Percentiles rank a stretch among this genome's conserved stretches.
These are phyloP conservation scores for Fraxinus albicans DNA, from an alignment of 305 asterid genomes.

Conservation along the genomic window DNA sequence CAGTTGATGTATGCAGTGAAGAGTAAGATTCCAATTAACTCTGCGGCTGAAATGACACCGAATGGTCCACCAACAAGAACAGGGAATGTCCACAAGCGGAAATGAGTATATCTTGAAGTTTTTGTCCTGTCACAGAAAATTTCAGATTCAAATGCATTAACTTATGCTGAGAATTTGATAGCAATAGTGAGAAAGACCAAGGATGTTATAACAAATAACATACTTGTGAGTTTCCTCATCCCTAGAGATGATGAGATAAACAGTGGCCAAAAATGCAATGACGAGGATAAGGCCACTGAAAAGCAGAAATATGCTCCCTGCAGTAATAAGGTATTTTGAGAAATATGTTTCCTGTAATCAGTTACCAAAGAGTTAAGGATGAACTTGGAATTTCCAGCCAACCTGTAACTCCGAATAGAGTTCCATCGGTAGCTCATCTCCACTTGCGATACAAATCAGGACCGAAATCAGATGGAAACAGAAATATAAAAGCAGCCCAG, in stretches of 20 bases:
- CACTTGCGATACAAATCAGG: slow-evolving; percentile 14
- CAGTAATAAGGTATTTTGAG: slow-evolving; percentile 10
- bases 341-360: slow-evolving; percentile 28
- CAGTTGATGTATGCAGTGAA: slow-evolving; percentile 51
- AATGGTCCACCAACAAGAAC: slow-evolving; percentile 80
- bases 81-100: slow-evolving; percentile 86
- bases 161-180: background rate
- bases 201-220: background rate
- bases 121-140: slow-evolving; percentile 35
- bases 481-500: slow-evolving; percentile 58
- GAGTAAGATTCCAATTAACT: slow-evolving; percentile 58
- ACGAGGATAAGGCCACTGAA: slow-evolving; percentile 66
- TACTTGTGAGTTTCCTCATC: slow-evolving; percentile 46
- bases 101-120: slow-evolving; percentile 30
- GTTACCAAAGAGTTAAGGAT: background rate
- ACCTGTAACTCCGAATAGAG: slow-evolving; percentile 58
- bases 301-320: slow-evolving; percentile 55
- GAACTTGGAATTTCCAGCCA: background rate
- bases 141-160: background rate
- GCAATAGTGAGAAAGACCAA: background rate
- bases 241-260: slow-evolving; percentile 42
- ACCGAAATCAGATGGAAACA: slow-evolving; percentile 39
- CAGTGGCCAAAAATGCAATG: slow-evolving; percentile 61
- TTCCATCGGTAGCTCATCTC: slow-evolving; percentile 23
- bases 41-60: slow-evolving; percentile 90